phyloP scores from a whole-genome alignment of 1,284 basidiomycete genomes.

The Cutaneotrichosporon daszewskae region DNA sequence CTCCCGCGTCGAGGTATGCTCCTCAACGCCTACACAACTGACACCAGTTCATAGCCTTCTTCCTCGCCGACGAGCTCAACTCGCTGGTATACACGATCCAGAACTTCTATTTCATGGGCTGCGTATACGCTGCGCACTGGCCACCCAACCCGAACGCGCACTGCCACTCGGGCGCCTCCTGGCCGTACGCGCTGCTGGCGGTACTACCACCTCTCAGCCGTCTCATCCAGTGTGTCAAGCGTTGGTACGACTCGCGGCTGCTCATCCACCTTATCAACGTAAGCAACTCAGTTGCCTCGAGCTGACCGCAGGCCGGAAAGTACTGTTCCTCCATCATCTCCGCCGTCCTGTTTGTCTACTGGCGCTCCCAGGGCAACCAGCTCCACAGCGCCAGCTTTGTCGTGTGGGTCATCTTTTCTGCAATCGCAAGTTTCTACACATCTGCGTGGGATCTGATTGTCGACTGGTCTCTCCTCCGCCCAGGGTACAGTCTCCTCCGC shows the following conservation, averaged over 20 bases:
- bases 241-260: constrained; percentile 70
- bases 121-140: constrained; percentile 40
- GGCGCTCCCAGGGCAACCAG: constrained; percentile 57
- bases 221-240: constrained; percentile 76
- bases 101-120: constrained; percentile 56
- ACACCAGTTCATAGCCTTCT: constrained; percentile 31
- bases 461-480: constrained; percentile 59
- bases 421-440: constrained; percentile 64
- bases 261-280: constrained; percentile 79
- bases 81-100: constrained; percentile 68
- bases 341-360: constrained; percentile 63
- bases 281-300: too few relatives aligned
- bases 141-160: constrained; percentile 32
- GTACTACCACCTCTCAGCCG: constrained; percentile 55
- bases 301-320: too few relatives aligned
- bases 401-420: constrained; percentile 59
- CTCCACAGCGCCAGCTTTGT: constrained; percentile 54
- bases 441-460: constrained; percentile 64
- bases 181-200: constrained; percentile 53
- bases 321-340: constrained; percentile 63
- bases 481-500: constrained; percentile 64
- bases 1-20: constrained; percentile 63
- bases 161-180: constrained; percentile 62
- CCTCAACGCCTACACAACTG: too few relatives aligned
- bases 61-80: constrained; percentile 66